phyloP scores from a whole-genome alignment of 164 flowering plant genomes.

The Liquidambar formosana region DNA sequence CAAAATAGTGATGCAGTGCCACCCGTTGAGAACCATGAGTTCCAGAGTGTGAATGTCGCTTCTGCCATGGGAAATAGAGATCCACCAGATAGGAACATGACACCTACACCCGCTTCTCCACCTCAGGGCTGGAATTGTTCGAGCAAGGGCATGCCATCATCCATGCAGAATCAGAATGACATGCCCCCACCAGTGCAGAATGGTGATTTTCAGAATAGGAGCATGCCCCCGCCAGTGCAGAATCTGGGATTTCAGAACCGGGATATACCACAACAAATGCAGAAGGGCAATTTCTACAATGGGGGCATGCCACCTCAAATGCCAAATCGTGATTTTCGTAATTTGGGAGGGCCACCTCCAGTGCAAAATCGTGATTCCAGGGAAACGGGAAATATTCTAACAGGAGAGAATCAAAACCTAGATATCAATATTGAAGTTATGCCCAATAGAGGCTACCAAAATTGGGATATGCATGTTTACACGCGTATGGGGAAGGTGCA shows the following conservation, averaged over 20 bases:
- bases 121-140: background rate
- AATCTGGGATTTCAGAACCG: background rate
- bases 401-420: background rate
- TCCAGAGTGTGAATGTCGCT: background rate
- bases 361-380: slow-evolving; percentile 1
- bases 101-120: no score
- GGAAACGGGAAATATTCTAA: background rate
- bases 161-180: background rate
- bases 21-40: background rate
- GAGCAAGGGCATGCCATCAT: background rate
- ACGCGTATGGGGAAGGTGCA: background rate
- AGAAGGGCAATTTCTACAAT: background rate
- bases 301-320: slow-evolving; percentile 6
- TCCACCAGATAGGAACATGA: background rate
- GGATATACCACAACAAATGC: background rate
- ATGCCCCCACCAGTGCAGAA: background rate
- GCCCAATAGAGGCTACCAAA: slow-evolving; percentile 5
- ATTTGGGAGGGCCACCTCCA: slow-evolving; percentile 2
- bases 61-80: background rate
- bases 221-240: background rate
- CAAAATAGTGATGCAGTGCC: background rate
- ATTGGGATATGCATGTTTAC: background rate
- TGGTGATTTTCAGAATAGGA: background rate
- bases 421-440: background rate
- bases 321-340: slow-evolving; percentile 6